Evolutionary conservation across 331 rosid species (phyloP).

Genomic region (Malus hybrid): DNA sequence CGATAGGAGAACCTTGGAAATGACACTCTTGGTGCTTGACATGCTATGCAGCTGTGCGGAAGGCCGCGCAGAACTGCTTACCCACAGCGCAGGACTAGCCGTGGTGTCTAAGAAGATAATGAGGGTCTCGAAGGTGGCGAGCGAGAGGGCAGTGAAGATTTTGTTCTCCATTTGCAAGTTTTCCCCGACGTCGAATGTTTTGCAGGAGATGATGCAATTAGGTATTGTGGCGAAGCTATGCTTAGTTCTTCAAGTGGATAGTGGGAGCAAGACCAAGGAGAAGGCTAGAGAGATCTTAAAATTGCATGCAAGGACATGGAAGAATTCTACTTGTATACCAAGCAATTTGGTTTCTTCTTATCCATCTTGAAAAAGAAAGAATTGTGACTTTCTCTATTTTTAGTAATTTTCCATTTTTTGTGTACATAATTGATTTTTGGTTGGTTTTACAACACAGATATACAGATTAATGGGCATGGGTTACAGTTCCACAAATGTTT

Average conservation of each 20-base stretch:
- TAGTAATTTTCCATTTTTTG: not conserved
- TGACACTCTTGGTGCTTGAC: conserved; percentile 53
- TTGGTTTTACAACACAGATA: not conserved
- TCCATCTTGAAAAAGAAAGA: conserved; percentile 12
- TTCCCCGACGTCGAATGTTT: conserved; percentile 38
- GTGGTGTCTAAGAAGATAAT: conserved; percentile 70
- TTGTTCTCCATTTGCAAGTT: conserved; percentile 35
- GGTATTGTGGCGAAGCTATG: conserved; percentile 76
- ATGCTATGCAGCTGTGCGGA: conserved; percentile 59
- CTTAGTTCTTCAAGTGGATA: conserved; percentile 58
- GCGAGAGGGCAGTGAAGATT: conserved; percentile 66
- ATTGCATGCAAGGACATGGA: conserved; percentile 56
- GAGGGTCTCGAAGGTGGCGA: conserved; percentile 61
- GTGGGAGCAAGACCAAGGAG: conserved; percentile 66
- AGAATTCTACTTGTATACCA: conserved; percentile 56
- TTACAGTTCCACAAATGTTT: not conserved
- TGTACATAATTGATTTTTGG: not conserved
- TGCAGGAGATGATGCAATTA: conserved; percentile 62
- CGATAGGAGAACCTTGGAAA: conserved; percentile 47
- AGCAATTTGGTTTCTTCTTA: conserved; percentile 35
- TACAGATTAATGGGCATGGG: not conserved
- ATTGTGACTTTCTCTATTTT: not conserved
- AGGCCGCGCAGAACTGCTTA: conserved; percentile 62
- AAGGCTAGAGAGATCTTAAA: conserved; percentile 64
- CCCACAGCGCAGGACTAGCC: conserved; percentile 67